Conservation (phyloP, 1,139 yeast species). For the Kurtzmaniella quercitrusa region DNA sequence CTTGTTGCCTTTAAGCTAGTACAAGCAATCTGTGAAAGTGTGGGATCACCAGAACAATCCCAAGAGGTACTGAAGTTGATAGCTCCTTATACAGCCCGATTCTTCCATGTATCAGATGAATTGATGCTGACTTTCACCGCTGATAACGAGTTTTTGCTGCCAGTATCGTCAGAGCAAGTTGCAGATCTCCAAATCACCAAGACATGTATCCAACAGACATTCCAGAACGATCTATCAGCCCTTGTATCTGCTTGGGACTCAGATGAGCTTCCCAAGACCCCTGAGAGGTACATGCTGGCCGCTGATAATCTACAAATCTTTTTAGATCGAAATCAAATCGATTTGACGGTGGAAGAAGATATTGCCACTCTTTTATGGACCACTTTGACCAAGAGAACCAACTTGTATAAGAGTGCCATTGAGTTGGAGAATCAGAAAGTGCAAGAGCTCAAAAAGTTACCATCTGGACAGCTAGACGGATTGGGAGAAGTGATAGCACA, state of each 20-base stretch:
- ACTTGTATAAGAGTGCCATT: constrained; percentile 35
- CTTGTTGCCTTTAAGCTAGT: constrained; percentile 26
- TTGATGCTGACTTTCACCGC: constrained; percentile 19
- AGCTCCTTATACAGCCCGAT: constrained; percentile 15
- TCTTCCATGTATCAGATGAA: constrained; percentile 20
- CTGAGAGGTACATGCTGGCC: constrained; percentile 37
- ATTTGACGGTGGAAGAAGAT: constrained; percentile 11
- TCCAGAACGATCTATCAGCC: constrained; percentile 13
- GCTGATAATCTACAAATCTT: constrained; percentile 42
- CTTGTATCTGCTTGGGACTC: constrained; percentile 24
- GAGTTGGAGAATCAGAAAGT: constrained; percentile 21
- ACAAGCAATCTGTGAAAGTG: constrained; percentile 28
- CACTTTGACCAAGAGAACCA: constrained; percentile 34
- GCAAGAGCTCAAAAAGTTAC: constrained; percentile 14
- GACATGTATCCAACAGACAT: constrained; percentile 20
- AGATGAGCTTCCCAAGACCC: constrained; percentile 18
- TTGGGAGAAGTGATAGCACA: constrained; percentile 37
- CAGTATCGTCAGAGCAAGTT: constrained; percentile 20
- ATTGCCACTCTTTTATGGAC: constrained; percentile 29
- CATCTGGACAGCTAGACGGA: constrained; percentile 18
- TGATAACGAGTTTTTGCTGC: constrained; percentile 22
- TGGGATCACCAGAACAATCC: constrained; percentile 7
- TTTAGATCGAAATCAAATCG: constrained; percentile 33
- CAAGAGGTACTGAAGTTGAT: constrained; percentile 7
- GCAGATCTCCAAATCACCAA: constrained; percentile 22